Evolutionary conservation across 2,329 filamentous ascomycete genomes (phyloP).

Genomic region (Grosmannia huntii): DNA sequence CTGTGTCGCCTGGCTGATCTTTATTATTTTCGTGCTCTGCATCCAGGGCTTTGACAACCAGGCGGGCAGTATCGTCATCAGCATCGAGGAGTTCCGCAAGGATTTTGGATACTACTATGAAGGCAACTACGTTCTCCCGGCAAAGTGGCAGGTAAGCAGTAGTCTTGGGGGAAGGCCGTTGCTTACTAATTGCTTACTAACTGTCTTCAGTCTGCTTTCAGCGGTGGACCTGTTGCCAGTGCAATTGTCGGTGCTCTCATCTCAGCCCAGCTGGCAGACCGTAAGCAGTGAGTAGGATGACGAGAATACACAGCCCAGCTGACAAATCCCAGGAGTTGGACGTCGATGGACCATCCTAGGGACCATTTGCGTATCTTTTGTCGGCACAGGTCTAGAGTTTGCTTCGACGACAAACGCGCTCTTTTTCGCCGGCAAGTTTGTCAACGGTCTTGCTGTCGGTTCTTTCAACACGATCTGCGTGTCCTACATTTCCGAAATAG

Average conservation of each 20-base stretch:
- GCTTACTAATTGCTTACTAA: too few relatives aligned
- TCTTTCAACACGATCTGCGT: slow-evolving; percentile 7
- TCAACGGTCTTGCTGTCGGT: slow-evolving; percentile 21
- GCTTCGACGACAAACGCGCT: slow-evolving; percentile 21
- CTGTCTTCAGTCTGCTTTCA: not conserved
- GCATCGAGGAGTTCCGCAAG: slow-evolving; percentile 26
- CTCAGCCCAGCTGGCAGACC: slow-evolving; percentile 13
- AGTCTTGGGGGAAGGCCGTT: too few relatives aligned
- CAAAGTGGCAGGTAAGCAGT: slow-evolving; percentile 20
- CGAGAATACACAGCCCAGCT: slow-evolving; percentile 1
- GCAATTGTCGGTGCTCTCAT: slow-evolving; percentile 19
- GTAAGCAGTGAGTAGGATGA: not conserved
- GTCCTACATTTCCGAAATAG: slow-evolving; percentile 10
- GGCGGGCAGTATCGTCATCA: slow-evolving; percentile 22
- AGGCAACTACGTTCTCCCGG: slow-evolving; percentile 21
- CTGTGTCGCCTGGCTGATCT: not conserved
- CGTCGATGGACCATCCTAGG: slow-evolving; percentile 18
- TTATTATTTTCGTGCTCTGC: not conserved
- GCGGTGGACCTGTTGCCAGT: slow-evolving; percentile 18
- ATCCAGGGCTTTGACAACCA: slow-evolving; percentile 10
- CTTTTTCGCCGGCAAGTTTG: slow-evolving; percentile 25
- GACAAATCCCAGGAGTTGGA: slow-evolving; percentile 14
- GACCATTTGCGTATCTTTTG: slow-evolving; percentile 19
- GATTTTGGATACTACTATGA: slow-evolving; percentile 25
- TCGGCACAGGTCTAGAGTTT: slow-evolving; percentile 22